Conservation (phyloP, 176 grass and related monocot genomes). For the Phyllostachys edulis region DNA sequence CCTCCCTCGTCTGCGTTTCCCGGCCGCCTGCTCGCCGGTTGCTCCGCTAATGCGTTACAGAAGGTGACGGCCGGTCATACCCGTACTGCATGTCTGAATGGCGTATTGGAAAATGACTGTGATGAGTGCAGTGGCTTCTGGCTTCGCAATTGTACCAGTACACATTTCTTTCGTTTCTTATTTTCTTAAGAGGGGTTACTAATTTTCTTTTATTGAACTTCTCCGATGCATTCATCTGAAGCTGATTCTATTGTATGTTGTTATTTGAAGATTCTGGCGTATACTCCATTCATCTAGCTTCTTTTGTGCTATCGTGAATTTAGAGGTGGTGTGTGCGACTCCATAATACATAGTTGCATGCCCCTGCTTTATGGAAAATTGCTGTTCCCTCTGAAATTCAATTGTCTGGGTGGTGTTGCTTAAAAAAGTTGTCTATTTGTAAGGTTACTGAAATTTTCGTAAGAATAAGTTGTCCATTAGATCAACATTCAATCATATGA, state of each 20-base stretch:
- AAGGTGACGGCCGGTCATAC: not conserved
- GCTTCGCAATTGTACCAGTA: not conserved
- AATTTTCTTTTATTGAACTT: not conserved
- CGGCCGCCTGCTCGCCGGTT: not conserved
- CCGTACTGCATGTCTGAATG: not conserved
- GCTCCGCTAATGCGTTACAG: not conserved
- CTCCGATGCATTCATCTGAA: not conserved
- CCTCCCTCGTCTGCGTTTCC: conserved; percentile 12
- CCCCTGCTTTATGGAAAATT: too few species aligned
- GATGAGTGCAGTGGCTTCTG: not conserved
- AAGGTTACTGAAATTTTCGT: too few species aligned
- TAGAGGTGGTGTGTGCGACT: too few species aligned
- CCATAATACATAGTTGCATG: too few species aligned
- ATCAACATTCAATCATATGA: too few species aligned
- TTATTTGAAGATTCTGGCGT: not conserved
- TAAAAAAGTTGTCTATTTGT: too few species aligned
- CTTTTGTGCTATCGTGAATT: not conserved
- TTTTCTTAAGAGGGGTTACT: not conserved
- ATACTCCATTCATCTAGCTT: not conserved
- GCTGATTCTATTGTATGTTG: not conserved
- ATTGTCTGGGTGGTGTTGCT: too few species aligned
- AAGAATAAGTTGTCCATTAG: too few species aligned
- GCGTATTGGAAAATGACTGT: not conserved
- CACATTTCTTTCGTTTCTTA: not conserved
- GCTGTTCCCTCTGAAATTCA: too few species aligned